These are phyloP conservation scores for Arachis monticola DNA, from an alignment of 331 rosid species.

Conservation along the genomic window DNA sequence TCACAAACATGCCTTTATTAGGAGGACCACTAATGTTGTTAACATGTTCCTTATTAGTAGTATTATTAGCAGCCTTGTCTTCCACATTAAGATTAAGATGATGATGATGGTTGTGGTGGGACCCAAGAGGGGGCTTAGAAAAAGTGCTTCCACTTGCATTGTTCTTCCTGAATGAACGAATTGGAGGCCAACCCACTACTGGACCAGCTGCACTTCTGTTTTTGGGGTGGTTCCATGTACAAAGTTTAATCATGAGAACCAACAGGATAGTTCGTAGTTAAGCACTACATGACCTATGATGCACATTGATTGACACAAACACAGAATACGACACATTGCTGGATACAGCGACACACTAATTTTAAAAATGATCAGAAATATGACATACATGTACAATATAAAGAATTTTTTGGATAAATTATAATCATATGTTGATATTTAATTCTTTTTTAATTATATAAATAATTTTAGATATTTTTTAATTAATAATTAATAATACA, in stretches of 20 bases:
- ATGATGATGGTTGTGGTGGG: constrained; percentile 41
- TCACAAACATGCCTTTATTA: constrained; percentile 58
- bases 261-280: constrained; percentile 25
- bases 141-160: constrained; percentile 53
- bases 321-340: too few relatives aligned
- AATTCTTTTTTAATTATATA: too few relatives aligned
- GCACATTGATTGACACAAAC: too few relatives aligned
- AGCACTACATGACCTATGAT: background rate
- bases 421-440: too few relatives aligned
- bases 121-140: constrained; percentile 55
- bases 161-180: constrained; percentile 86
- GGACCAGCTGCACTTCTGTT: constrained; percentile 82
- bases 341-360: too few relatives aligned
- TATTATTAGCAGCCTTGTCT: constrained; percentile 42
- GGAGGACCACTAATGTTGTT: constrained; percentile 33
- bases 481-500: too few relatives aligned
- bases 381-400: too few relatives aligned
- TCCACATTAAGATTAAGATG: background rate
- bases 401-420: too few relatives aligned
- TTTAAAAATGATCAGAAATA: too few relatives aligned
- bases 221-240: constrained; percentile 25
- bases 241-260: constrained; percentile 35
- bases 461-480: too few relatives aligned
- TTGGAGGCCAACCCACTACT: constrained; percentile 98
- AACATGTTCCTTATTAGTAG: constrained; percentile 39